Conservation (phyloP, 345 rosid species). For the Camelina laxa region DNA sequence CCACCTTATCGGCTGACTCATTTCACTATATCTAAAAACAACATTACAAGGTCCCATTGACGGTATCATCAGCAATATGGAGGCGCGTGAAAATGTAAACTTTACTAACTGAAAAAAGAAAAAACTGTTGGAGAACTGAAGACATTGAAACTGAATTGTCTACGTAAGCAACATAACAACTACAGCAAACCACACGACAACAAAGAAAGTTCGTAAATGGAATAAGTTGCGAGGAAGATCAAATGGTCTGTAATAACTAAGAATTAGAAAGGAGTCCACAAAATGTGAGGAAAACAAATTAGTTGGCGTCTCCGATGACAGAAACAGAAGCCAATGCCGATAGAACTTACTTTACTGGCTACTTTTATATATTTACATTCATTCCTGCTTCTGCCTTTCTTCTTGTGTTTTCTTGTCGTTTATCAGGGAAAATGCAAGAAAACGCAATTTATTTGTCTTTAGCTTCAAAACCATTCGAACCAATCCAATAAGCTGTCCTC, state of each 20-base stretch:
- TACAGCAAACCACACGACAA: not conserved
- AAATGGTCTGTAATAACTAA: not conserved
- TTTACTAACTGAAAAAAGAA: not conserved
- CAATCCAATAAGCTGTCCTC: constrained; percentile 65
- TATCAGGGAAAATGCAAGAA: not conserved
- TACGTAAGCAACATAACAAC: not conserved
- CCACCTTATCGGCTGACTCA: not conserved
- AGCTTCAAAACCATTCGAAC: constrained; percentile 47
- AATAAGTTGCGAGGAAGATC: not conserved
- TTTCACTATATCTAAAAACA: not conserved
- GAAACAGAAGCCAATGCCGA: not conserved
- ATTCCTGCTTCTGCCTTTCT: constrained; percentile 21
- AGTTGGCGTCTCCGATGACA: not conserved
- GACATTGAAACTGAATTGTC: not conserved
- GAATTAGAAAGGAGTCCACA: not conserved
- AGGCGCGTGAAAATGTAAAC: not conserved
- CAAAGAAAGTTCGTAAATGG: not conserved
- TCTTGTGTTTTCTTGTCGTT: not conserved
- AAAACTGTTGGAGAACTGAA: not conserved
- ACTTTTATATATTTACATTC: not conserved
- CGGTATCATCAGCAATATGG: not conserved
- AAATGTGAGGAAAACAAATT: not conserved
- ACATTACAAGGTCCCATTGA: not conserved
- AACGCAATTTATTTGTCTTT: not conserved
- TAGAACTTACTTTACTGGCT: not conserved